Conservation (phyloP, 2,329 filamentous ascomycete species). For the Graphium sp. region DNA sequence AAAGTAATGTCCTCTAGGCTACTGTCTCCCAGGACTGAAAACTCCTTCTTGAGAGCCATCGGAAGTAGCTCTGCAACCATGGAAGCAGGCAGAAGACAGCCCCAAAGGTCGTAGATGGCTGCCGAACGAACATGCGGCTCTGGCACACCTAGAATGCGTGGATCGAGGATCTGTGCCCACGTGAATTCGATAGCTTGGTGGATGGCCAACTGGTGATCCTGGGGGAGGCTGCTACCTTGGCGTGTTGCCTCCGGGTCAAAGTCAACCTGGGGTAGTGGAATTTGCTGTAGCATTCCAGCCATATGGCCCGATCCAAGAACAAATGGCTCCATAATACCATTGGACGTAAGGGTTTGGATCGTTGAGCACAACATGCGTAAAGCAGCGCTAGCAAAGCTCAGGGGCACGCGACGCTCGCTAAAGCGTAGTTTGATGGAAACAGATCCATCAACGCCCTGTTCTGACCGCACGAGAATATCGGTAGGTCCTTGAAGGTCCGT, state of each 20-base stretch:
- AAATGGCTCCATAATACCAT: too few species aligned
- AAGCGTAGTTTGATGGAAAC: constrained; percentile 27
- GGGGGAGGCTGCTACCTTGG: constrained; percentile 14
- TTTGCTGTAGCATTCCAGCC: constrained; percentile 19
- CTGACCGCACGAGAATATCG: constrained; percentile 27
- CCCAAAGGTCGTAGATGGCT: constrained; percentile 33
- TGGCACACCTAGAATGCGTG: constrained; percentile 18
- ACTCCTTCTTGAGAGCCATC: constrained; percentile 17
- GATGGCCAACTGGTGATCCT: constrained; percentile 20
- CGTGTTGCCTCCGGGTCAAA: constrained; percentile 9
- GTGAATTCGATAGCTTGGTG: constrained; percentile 22
- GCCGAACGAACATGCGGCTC: constrained; percentile 23
- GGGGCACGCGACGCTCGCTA: constrained; percentile 23
- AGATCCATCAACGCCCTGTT: constrained; percentile 15
- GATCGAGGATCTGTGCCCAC: constrained; percentile 26
- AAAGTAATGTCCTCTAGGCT: constrained; percentile 20
- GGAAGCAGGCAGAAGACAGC: constrained; percentile 28
- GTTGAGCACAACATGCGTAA: constrained; percentile 26
- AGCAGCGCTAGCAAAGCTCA: constrained; percentile 23
- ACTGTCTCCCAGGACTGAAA: constrained; percentile 9
- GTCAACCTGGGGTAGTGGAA: constrained; percentile 19
- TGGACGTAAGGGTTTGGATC: constrained; percentile 25
- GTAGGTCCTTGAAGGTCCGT: constrained; percentile 21
- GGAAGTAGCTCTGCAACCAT: constrained; percentile 27
- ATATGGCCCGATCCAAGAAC: constrained; percentile 8